These are phyloP conservation scores for Diaporthe helianthi DNA, from an alignment of 2,329 filamentous ascomycete species.

Conservation along the genomic window DNA sequence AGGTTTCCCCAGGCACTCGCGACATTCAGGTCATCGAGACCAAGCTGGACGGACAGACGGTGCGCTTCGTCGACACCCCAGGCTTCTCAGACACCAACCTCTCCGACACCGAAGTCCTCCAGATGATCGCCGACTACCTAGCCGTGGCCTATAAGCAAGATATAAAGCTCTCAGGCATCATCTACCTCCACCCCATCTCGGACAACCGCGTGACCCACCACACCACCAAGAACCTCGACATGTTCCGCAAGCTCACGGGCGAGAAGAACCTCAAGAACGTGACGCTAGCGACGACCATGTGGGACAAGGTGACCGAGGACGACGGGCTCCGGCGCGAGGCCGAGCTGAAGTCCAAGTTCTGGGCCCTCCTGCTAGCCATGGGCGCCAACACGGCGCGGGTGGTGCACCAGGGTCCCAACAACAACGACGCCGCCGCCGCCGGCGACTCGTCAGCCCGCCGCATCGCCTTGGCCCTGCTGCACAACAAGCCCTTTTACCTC, in stretches of 20 bases:
- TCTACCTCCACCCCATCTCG: conserved; percentile 55
- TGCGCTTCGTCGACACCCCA: conserved; percentile 52
- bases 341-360: conserved; percentile 48
- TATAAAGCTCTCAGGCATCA: conserved; percentile 49
- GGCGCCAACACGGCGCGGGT: conserved; percentile 40
- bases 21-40: conserved; percentile 42
- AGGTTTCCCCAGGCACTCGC: conserved; percentile 39
- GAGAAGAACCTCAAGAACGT: conserved; percentile 49
- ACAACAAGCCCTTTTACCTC: conserved; percentile 72
- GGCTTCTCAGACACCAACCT: conserved; percentile 54
- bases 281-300: conserved; percentile 52
- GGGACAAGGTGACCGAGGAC: conserved; percentile 45
- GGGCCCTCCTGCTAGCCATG: conserved; percentile 44
- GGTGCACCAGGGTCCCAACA: conserved; percentile 29
- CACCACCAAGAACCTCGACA: conserved; percentile 48
- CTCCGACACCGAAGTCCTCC: conserved; percentile 52
- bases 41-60: conserved; percentile 40
- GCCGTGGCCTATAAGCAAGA: conserved; percentile 42
- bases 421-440: too few species aligned
- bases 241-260: conserved; percentile 54
- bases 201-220: conserved; percentile 50
- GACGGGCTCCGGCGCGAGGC: conserved; percentile 40
- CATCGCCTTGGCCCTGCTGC: conserved; percentile 42
- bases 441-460: conserved; percentile 37
- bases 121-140: conserved; percentile 50